These are phyloP conservation scores for Apiotrichum porosum DNA, from an alignment of 1,284 basidiomycete species.

Conservation along the genomic window DNA sequence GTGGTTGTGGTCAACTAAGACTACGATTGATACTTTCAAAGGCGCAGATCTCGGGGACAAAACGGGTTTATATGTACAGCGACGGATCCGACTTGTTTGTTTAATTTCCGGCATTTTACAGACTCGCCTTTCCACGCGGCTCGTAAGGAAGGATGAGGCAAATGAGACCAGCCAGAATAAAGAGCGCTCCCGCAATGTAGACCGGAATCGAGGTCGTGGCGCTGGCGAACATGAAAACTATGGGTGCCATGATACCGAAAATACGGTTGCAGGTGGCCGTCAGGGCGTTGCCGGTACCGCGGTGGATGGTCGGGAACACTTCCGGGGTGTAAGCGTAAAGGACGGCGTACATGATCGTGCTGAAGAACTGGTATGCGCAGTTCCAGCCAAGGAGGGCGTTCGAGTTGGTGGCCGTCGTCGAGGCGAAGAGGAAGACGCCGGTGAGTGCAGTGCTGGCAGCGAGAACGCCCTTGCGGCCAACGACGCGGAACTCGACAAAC, in stretches of 20 bases:
- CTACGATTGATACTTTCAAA: no score
- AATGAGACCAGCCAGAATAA: constrained; percentile 59
- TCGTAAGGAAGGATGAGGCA: constrained; percentile 67
- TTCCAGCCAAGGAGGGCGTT: constrained; percentile 57
- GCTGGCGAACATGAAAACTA: constrained; percentile 30
- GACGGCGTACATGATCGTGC: constrained; percentile 38
- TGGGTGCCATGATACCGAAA: constrained; percentile 50
- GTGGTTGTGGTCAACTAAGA: no score
- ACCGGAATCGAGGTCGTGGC: constrained; percentile 59
- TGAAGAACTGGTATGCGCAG: constrained; percentile 55
- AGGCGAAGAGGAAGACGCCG: constrained; percentile 59
- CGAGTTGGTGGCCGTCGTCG: constrained; percentile 58
- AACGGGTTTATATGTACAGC: no score
- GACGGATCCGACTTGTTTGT: no score
- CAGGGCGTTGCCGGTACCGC: constrained; percentile 63
- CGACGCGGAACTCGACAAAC: constrained; percentile 54
- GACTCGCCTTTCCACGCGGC: constrained; percentile 58
- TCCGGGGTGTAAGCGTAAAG: constrained; percentile 56
- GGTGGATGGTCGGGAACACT: constrained; percentile 61
- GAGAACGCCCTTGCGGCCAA: constrained; percentile 56
- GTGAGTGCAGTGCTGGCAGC: constrained; percentile 54
- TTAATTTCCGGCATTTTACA: background rate
- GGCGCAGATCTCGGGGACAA: no score
- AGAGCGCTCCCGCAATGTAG: constrained; percentile 63
- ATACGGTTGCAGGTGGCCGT: constrained; percentile 57